These are phyloP conservation scores for Penicillium daleae DNA, from an alignment of 495 filamentous ascomycete species.

Conservation along the genomic window DNA sequence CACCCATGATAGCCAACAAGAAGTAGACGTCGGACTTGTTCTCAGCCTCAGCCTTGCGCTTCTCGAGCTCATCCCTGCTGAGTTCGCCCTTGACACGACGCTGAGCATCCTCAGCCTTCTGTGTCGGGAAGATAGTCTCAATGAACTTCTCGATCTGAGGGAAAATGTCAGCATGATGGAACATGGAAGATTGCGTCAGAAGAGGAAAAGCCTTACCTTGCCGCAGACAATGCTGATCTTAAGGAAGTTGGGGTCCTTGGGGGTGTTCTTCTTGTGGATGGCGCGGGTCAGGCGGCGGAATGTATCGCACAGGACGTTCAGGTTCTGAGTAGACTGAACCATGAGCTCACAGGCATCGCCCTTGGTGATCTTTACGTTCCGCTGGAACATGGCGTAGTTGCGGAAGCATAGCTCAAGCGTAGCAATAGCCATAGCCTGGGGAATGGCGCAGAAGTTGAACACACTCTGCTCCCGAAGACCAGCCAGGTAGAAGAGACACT, in stretches of 20 bases:
- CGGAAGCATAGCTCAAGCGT: constrained; percentile 89
- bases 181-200: not conserved
- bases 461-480: constrained; percentile 94
- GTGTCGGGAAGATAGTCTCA: constrained; percentile 87
- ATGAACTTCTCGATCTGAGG: constrained; percentile 99
- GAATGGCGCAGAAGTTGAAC: constrained; percentile 99
- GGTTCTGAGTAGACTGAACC: constrained; percentile 88
- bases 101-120: constrained; percentile 55
- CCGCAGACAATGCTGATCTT: constrained; percentile 90
- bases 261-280: constrained; percentile 94
- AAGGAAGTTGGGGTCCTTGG: constrained; percentile 89
- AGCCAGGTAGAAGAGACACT: constrained; percentile 96
- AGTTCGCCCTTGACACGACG: constrained; percentile 43
- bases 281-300: constrained; percentile 76
- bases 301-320: constrained; percentile 73
- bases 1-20: constrained; percentile 63
- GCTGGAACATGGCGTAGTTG: constrained; percentile 85
- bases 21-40: constrained; percentile 62
- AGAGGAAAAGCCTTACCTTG: constrained; percentile 59
- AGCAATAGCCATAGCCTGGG: constrained; percentile 98
- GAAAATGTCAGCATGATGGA: constrained; percentile 23
- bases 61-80: constrained; percentile 46
- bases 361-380: constrained; percentile 95
- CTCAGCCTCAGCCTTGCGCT: constrained; percentile 53
- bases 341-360: constrained; percentile 90